Conservation (phyloP, 257 asterid species). For the Verbena officinalis region DNA sequence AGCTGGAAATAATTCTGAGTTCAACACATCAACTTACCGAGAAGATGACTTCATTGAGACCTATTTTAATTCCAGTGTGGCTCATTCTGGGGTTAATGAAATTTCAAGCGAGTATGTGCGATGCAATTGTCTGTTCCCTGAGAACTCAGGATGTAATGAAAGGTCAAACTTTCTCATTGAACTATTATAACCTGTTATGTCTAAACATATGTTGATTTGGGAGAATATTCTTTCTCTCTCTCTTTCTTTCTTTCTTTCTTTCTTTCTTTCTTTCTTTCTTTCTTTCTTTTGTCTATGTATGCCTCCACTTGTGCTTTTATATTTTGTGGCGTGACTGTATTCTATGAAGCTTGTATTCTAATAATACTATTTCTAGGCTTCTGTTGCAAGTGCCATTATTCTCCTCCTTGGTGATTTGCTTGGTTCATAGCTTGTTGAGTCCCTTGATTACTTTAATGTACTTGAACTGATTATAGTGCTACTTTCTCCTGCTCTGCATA, state of each 20-base stretch:
- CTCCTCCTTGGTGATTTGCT: background rate
- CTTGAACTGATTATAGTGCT: background rate
- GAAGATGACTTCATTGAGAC: constrained; percentile 34
- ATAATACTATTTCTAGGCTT: background rate
- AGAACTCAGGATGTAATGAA: constrained; percentile 45
- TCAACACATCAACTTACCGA: constrained; percentile 25
- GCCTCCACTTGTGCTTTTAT: background rate
- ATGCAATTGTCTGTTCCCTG: constrained; percentile 48
- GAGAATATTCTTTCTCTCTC: background rate
- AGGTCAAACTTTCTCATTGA: constrained; percentile 40
- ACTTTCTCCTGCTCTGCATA: background rate
- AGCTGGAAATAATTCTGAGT: constrained; percentile 28
- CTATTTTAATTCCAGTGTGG: constrained; percentile 41
- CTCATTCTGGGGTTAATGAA: constrained; percentile 48
- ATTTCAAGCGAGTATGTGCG: constrained; percentile 35
- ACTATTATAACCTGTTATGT: constrained; percentile 1
- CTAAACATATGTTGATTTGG: background rate
- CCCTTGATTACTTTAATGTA: background rate
- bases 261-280: background rate
- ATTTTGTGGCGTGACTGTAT: constrained; percentile 5
- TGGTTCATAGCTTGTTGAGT: background rate
- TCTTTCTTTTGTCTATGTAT: too few species aligned
- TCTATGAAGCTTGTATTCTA: background rate
- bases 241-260: too few species aligned
- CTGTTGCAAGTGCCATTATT: constrained; percentile 6